Conservation (phyloP, 2,329 filamentous ascomycete species). For the Fusarium sp. region DNA sequence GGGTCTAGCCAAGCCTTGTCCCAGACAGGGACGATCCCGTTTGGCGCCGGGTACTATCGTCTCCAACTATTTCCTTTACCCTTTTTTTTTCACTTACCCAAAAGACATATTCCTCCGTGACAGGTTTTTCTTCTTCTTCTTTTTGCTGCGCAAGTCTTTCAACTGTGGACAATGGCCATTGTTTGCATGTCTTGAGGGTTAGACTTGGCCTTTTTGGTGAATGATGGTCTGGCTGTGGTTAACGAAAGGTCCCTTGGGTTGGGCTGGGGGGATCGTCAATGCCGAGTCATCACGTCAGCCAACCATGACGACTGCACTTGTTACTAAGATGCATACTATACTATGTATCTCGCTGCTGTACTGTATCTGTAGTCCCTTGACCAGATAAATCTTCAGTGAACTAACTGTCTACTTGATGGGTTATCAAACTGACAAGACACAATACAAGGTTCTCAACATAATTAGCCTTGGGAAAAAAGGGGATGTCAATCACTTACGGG, state of each 20-base stretch:
- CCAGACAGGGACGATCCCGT: slow-evolving; percentile 12
- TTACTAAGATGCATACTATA: background rate
- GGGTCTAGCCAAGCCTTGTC: slow-evolving; percentile 1
- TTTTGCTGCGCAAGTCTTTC: background rate
- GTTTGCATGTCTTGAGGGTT: too few species aligned
- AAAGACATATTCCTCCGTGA: slow-evolving; percentile 3
- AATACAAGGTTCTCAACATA: background rate
- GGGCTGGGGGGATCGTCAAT: slow-evolving; percentile 8
- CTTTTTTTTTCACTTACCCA: background rate
- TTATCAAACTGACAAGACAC: background rate
- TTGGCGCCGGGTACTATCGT: slow-evolving; percentile 26
- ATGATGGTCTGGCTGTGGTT: slow-evolving; percentile 11
- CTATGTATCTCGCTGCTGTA: too few species aligned
- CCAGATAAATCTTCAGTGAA: too few species aligned
- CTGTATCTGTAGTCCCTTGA: background rate
- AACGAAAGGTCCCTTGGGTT: background rate
- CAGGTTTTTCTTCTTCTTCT: background rate
- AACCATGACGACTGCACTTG: slow-evolving; percentile 13
- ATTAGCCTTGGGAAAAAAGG: background rate
- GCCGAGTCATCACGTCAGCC: slow-evolving; percentile 33
- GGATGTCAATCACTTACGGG: background rate
- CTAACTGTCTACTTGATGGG: too few species aligned
- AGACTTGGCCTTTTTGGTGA: too few species aligned
- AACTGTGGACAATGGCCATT: too few species aligned
- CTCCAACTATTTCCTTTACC: slow-evolving; percentile 3